Percentiles rank a stretch among this genome's conserved stretches.
phyloP scores from a whole-genome alignment of 1,139 yeast species.

The Nakaseomyces glabratus region DNA sequence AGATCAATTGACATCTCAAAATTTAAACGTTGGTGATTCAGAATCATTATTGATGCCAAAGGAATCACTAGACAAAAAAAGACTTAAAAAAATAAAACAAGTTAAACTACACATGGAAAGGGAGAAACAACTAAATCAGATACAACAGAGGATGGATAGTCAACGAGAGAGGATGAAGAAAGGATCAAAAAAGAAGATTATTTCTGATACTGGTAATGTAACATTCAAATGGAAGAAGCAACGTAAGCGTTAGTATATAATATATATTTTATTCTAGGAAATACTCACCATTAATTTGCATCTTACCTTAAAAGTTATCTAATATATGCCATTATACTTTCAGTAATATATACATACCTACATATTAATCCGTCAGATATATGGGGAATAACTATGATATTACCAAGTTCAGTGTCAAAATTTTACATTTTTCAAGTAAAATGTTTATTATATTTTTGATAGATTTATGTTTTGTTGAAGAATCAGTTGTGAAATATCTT shows the following conservation, averaged over 20 bases:
- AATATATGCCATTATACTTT: too few species aligned
- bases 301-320: too few species aligned
- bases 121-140: slow-evolving; percentile 54
- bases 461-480: too few species aligned
- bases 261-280: slow-evolving; percentile 1
- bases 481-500: too few species aligned
- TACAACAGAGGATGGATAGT: slow-evolving; percentile 62
- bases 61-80: slow-evolving; percentile 44
- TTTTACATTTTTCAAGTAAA: too few species aligned
- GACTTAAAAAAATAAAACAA: slow-evolving; percentile 47
- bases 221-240: slow-evolving; percentile 82
- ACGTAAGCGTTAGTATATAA: slow-evolving; percentile 50
- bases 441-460: too few species aligned
- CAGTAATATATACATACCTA: too few species aligned
- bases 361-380: too few species aligned
- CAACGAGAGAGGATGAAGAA: slow-evolving; percentile 85
- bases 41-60: slow-evolving; percentile 29
- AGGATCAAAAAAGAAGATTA: slow-evolving; percentile 73
- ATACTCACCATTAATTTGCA: too few species aligned
- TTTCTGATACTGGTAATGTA: slow-evolving; percentile 53
- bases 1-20: slow-evolving; percentile 42
- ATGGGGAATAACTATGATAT: too few species aligned
- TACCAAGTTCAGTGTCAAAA: too few species aligned
- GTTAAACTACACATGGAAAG: slow-evolving; percentile 56
- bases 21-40: slow-evolving; percentile 16